Evolutionary conservation across 1,139 yeast genomes (phyloP), one percentile per base, ranked within the genome.

Genomic region (Nadsonia starkeyi-henricii): DNA sequence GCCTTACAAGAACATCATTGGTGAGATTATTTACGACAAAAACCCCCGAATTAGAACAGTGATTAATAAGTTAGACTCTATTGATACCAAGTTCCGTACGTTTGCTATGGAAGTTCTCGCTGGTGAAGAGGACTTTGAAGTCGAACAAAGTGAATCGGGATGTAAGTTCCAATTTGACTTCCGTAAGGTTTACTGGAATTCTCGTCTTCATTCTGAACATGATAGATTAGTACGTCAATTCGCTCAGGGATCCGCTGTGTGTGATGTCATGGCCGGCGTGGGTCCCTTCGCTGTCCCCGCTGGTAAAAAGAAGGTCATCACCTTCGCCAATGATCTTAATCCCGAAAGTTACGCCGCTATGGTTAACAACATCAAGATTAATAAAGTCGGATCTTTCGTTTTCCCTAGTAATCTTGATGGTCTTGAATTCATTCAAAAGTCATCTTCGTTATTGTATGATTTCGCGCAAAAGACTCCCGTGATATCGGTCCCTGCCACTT

Each of bases 211-310:
- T 57, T 84, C 96, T 0, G 99, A 93, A 60, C 99, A 93, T 64
- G 93, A 81, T 48, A 70, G 97, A 51, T 67, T 93, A 46, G 80
- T 91, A 9, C 15, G 39, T 13, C 39, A 33, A n/a, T 33, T 33
- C 12, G 9, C 39, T 33, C 17, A 8, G 17, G 74, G 79, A 12
- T 84, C 82, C 52, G 84, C 85, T 1, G 85, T 93, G 0, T 86
- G 88, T 55, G 99, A 93, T 68, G 97, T 88, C 0, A 85, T 93
- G 76, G 98, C 96, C 0, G 99, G 99, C 39, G 98, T 93, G 1
- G 99, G 99, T 0, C 99, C 99, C 2, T 93, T 93, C 69, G 93
- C 95, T 1, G 78, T 91, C 0, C 99, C 99, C 0, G 96, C 96
- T 1, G 98, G 89, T 18, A 88, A 84, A 64, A 85, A 82, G 53